Percentiles rank a stretch among this genome's conserved stretches.
Evolutionary conservation across 2,329 filamentous ascomycete genomes (phyloP).

Genomic region (Aspergillus sp.): DNA sequence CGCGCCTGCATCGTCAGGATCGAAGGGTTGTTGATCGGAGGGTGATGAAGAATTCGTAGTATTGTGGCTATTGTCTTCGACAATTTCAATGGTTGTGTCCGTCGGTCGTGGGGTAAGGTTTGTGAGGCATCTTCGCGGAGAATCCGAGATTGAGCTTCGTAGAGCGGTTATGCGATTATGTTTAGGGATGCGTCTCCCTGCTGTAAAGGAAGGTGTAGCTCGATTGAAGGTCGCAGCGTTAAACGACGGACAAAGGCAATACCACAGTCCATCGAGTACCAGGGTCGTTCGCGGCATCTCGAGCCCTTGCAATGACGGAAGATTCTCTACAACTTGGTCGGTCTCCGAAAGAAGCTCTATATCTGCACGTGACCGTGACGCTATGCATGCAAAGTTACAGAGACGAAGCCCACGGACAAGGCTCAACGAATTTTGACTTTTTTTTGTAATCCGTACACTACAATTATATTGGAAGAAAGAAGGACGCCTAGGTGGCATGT

Average conservation of each 20-base stretch:
- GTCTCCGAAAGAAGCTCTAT: neutral
- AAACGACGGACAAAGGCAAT: conserved; percentile 44
- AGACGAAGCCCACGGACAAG: neutral
- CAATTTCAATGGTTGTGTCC: neutral
- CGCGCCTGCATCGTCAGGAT: neutral
- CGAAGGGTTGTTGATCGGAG: neutral
- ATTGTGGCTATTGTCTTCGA: neutral
- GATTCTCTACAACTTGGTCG: neutral
- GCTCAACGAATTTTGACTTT: neutral
- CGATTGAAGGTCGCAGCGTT: conserved; percentile 21
- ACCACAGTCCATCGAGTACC: conserved; percentile 44
- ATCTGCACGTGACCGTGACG: conserved; percentile 21
- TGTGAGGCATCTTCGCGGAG: conserved; percentile 25
- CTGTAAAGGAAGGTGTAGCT: conserved; percentile 14
- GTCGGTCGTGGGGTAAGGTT: conserved; percentile 8
- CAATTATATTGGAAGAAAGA: conserved; percentile 16
- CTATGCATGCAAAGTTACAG: neutral
- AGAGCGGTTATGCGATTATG: neutral
- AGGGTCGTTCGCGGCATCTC: conserved; percentile 37
- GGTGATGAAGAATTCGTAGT: neutral
- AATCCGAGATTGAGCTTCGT: conserved; percentile 9
- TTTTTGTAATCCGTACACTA: neutral
- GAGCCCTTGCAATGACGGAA: conserved; percentile 17
- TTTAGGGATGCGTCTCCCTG: conserved; percentile 14
- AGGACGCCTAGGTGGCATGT: conserved; percentile 25